Conservation (phyloP, 495 filamentous ascomycete genomes). For the Trichoderma asperelloides region DNA sequence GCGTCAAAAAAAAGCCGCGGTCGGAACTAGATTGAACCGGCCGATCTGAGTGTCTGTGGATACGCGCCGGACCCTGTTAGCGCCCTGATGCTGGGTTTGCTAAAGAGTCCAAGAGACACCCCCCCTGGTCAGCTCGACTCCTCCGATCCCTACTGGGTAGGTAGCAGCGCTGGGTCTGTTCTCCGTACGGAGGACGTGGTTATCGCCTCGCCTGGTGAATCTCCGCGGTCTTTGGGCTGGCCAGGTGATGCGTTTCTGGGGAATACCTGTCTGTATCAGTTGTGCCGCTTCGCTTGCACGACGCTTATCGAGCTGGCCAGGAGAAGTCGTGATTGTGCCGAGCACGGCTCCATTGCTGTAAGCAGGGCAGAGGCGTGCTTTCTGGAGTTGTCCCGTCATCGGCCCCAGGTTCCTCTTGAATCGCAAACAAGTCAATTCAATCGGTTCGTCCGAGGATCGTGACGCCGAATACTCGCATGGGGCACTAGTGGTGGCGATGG, state of each 20-base stretch:
- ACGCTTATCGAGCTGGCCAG: neutral
- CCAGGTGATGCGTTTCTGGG: constrained; percentile 1
- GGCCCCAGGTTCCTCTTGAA: too few species aligned
- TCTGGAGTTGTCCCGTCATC: too few species aligned
- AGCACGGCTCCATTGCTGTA: neutral
- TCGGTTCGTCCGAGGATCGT: too few species aligned
- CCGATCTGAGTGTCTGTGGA: neutral
- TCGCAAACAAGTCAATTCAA: too few species aligned
- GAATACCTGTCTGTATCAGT: neutral
- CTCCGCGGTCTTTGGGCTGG: neutral
- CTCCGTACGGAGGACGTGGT: too few species aligned
- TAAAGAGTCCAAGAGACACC: neutral
- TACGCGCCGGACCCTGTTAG: neutral
- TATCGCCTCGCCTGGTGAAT: neutral
- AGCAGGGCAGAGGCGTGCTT: too few species aligned
- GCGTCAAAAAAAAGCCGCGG: constrained; percentile 6
- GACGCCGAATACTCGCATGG: too few species aligned
- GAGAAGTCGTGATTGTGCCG: neutral
- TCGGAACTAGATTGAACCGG: constrained; percentile 8
- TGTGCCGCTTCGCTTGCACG: too few species aligned
- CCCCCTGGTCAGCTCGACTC: neutral
- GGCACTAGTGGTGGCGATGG: too few species aligned
- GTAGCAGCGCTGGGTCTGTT: neutral
- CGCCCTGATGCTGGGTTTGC: neutral
- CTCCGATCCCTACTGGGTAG: constrained; percentile 5